Percentiles rank a stretch among this genome's conserved stretches.
These are phyloP conservation scores for Saposhnikovia divaricata DNA, from an alignment of 129 eudicot genomes.

Conservation along the genomic window DNA sequence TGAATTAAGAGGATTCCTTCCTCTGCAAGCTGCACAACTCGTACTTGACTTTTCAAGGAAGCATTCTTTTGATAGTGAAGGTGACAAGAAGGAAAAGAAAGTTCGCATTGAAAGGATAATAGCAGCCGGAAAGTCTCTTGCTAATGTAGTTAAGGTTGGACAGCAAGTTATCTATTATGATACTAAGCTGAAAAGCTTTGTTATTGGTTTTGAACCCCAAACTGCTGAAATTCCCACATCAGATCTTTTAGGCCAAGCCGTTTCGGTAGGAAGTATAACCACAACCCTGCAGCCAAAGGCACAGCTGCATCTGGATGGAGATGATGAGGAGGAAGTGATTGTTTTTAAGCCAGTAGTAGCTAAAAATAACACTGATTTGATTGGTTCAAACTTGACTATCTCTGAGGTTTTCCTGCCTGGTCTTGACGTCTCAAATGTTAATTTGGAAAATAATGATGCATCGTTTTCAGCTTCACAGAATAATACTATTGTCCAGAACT, in stretches of 20 bases:
- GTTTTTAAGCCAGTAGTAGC: conserved; percentile 61
- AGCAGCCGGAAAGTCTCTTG: conserved; percentile 85
- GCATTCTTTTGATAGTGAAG: conserved; percentile 49
- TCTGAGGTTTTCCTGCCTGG: conserved; percentile 30
- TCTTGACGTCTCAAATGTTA: conserved; percentile 15
- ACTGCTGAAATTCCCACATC: conserved; percentile 20
- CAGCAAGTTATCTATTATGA: conserved; percentile 61
- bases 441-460: conserved; percentile 18
- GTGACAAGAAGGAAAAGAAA: conserved; percentile 50
- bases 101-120: conserved; percentile 65
- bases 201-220: conserved; percentile 49
- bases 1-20: conserved; percentile 82
- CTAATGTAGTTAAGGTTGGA: conserved; percentile 45
- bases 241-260: conserved; percentile 11
- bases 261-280: conserved; percentile 14
- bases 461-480: conserved; percentile 30
- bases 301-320: conserved; percentile 36
- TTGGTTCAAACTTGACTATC: conserved; percentile 21
- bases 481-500: conserved; percentile 26
- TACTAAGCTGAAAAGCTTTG: conserved; percentile 42
- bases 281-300: conserved; percentile 17
- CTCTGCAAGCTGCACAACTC: conserved; percentile 66
- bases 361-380: conserved; percentile 38
- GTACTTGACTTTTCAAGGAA: conserved; percentile 72
- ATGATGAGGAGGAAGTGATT: conserved; percentile 91